A percentile compares a stretch with the other conserved stretches of the same genome.
These are phyloP conservation scores for Ophiostoma novo-ulmi DNA, from an alignment of 2,329 filamentous ascomycete genomes.

Conservation along the genomic window DNA sequence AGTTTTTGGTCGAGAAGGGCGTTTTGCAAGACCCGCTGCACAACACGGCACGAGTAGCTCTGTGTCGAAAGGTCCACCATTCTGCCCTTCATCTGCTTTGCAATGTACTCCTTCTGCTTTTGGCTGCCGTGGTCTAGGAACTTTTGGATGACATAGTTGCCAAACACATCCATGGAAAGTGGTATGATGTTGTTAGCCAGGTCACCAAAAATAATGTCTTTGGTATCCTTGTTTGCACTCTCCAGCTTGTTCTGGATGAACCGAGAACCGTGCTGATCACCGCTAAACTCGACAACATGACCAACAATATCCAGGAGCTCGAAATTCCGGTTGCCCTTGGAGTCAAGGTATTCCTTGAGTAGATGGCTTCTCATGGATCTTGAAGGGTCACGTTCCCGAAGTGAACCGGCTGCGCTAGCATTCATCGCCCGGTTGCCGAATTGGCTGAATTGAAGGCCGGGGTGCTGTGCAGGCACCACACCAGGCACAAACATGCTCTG, in stretches of 20 bases:
- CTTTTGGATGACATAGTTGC: slow-evolving; percentile 98
- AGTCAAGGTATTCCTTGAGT: slow-evolving; percentile 71
- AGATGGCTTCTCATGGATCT: slow-evolving; percentile 57
- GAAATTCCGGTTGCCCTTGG: slow-evolving; percentile 65
- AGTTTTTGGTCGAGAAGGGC: slow-evolving; percentile 83
- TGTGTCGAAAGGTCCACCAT: slow-evolving; percentile 74
- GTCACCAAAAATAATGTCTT: slow-evolving; percentile 83
- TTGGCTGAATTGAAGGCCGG: background rate
- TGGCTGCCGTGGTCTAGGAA: slow-evolving; percentile 95
- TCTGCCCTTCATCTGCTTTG: slow-evolving; percentile 80
- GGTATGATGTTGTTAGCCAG: slow-evolving; percentile 79
- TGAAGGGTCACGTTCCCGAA: slow-evolving; percentile 21
- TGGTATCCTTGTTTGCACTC: slow-evolving; percentile 91
- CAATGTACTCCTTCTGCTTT: slow-evolving; percentile 81
- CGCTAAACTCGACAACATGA: slow-evolving; percentile 88
- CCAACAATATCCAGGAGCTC: slow-evolving; percentile 85
- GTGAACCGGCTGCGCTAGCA: background rate
- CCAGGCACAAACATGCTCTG: background rate
- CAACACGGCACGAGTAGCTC: slow-evolving; percentile 91
- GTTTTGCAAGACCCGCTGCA: slow-evolving; percentile 92
- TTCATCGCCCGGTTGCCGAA: background rate
- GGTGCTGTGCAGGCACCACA: background rate
- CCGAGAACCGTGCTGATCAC: slow-evolving; percentile 89
- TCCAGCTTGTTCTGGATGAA: slow-evolving; percentile 94
- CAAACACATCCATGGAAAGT: slow-evolving; percentile 93